phyloP scores from a whole-genome alignment of 345 rosid species.

The Eucalyptus tenuipes region DNA sequence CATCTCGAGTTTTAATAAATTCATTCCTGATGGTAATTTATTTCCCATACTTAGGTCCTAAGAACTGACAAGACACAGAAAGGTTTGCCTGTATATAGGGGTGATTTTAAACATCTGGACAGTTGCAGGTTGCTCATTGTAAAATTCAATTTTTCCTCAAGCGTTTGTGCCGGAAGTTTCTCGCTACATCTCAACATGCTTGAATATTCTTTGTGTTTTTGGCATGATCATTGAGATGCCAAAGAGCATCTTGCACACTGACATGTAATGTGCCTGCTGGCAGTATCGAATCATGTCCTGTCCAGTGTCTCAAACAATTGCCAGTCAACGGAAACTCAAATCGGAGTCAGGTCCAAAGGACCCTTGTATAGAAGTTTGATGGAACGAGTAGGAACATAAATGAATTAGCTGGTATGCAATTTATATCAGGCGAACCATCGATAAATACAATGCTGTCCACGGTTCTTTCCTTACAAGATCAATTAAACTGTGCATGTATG shows the following conservation, averaged over 20 bases:
- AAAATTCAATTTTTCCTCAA: background rate
- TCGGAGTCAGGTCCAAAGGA: background rate
- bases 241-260: background rate
- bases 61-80: background rate
- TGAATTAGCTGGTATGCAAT: background rate
- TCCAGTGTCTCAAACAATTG: background rate
- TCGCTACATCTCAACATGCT: background rate
- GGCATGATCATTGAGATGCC: background rate
- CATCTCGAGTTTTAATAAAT: background rate
- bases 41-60: background rate
- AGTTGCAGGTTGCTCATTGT: background rate
- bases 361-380: background rate
- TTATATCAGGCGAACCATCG: background rate
- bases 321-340: background rate
- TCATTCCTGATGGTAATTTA: background rate
- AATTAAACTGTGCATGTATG: background rate
- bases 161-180: background rate
- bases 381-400: background rate
- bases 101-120: background rate
- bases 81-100: background rate
- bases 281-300: background rate
- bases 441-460: background rate
- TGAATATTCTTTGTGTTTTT: background rate
- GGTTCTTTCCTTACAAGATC: background rate
- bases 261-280: background rate